These are phyloP conservation scores for Balamuthia mandrillaris DNA, from an alignment of 208 protist genomes.

Conservation along the genomic window DNA sequence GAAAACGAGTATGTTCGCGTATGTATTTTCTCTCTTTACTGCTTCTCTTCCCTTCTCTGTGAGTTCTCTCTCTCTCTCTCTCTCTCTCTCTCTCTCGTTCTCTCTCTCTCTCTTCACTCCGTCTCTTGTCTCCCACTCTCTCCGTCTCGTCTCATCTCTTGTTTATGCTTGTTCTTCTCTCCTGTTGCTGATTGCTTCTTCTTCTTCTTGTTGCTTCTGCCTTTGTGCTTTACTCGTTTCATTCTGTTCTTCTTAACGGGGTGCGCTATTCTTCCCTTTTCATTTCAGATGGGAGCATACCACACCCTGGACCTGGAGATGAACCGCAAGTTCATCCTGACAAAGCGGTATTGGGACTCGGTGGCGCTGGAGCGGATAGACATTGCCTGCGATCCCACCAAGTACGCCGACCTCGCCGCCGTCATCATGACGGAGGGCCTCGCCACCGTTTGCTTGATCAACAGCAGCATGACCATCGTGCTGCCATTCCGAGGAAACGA, in stretches of 20 bases:
- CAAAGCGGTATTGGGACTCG: constrained; percentile 87
- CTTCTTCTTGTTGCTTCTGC: too few species aligned
- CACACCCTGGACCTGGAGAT: constrained; percentile 89
- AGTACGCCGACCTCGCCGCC: constrained; percentile 81
- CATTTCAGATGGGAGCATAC: constrained; percentile 72
- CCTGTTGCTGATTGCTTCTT: too few species aligned
- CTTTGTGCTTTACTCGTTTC: too few species aligned
- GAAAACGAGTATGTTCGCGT: constrained; percentile 83
- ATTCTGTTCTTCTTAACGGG: too few species aligned
- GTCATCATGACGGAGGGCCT: constrained; percentile 91
- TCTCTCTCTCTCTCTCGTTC: not conserved
- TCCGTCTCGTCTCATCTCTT: too few species aligned
- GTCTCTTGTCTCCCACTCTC: too few species aligned
- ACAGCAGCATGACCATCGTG: constrained; percentile 83
- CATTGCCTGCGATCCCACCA: constrained; percentile 53
- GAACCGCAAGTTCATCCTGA: constrained; percentile 83
- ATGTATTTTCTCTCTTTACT: too few species aligned
- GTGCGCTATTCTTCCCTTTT: not conserved
- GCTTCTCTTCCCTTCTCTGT: too few species aligned
- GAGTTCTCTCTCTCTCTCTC: too few species aligned
- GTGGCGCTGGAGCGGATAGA: constrained; percentile 65
- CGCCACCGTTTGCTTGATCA: constrained; percentile 87
- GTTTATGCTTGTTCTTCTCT: not conserved
- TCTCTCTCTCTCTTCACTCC: not conserved
- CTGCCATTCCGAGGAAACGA: constrained; percentile 74